Conservation (phyloP, 257 asterid species). For the Nicotiana paniculata region DNA sequence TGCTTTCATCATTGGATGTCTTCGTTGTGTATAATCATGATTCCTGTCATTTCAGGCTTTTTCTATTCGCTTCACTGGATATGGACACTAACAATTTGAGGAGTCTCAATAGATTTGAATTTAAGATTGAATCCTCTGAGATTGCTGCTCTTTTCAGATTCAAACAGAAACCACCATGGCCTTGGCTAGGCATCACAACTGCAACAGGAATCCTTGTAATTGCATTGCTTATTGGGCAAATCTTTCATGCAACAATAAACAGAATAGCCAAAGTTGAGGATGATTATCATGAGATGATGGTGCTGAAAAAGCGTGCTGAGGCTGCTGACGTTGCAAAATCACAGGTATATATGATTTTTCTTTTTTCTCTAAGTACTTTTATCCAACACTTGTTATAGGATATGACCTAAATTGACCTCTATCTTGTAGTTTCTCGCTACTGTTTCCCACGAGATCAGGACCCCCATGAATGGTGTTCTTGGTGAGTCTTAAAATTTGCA, state of each 20-base stretch:
- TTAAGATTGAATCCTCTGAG: not conserved
- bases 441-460: slow-evolving; percentile 98
- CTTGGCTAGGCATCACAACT: slow-evolving; percentile 56
- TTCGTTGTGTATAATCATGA: not conserved
- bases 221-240: slow-evolving; percentile 54
- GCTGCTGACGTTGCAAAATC: slow-evolving; percentile 94
- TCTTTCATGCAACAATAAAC: slow-evolving; percentile 68
- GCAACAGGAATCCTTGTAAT: slow-evolving; percentile 53
- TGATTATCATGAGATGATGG: slow-evolving; percentile 65
- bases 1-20: not conserved
- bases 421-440: slow-evolving; percentile 94
- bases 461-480: slow-evolving; percentile 98
- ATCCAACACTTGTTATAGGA: not conserved
- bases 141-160: slow-evolving; percentile 46
- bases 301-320: slow-evolving; percentile 82
- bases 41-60: not conserved
- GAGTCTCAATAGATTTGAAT: not conserved
- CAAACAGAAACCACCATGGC: slow-evolving; percentile 92
- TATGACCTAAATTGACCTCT: slow-evolving; percentile 7
- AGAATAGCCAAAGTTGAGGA: slow-evolving; percentile 86
- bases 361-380: not conserved
- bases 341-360: slow-evolving; percentile 36
- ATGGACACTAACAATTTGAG: not conserved
- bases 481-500: slow-evolving; percentile 44
- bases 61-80: not conserved